Evolutionary conservation across 352 stramenopile species (phyloP), one percentile per base, ranked within the genome.

Genomic region (Phytophthora syringae): DNA sequence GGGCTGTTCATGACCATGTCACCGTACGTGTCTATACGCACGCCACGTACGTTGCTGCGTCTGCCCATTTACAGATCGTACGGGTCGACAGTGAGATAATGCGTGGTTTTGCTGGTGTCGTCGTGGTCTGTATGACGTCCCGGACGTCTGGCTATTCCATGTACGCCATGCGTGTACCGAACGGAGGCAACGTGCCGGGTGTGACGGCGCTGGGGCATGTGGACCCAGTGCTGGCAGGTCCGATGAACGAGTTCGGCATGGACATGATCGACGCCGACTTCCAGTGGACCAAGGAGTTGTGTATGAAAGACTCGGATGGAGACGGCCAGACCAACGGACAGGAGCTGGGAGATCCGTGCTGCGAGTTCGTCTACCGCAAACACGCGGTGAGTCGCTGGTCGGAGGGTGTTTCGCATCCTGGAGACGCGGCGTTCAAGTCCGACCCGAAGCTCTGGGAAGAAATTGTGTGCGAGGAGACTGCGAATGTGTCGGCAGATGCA

Each of bases 171-270:
- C 53, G 56, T 5, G 52, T 81, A 3, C 73, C 70, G 3, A 81
- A 81, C 34, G 73, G 69, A 9, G 64, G 65, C 54, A 77, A 75
- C 21, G 72, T 80, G 30, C 55, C 50, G 15, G 69, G 64, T 15
- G 60, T 72, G 21, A 64, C 59, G 20, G 66, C 66, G 36, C 37
- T 80, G 21, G 72, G 72, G 7, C 72, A 80, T 28, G 28, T 57
- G 32, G 50, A 44, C 27, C 40, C 30, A 36, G 65, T 48, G 56
- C 24, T 67, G 54, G 66, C 52, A 16, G 70, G 70, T 4, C 55
- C 55, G 18, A 64, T 72, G 54, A 77, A 74, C 28, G 52, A 67
- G 22, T 75, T 80, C 32, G 72, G 72, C 20, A 58, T 66, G 28
- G 72, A 70, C 21, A 77, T 80, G 60, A 64, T 60, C 40, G 49